Evolutionary conservation across 148 eudicot genomes (phyloP), one percentile per base, ranked within the genome.

Genomic region (Rhododendron simsii): DNA sequence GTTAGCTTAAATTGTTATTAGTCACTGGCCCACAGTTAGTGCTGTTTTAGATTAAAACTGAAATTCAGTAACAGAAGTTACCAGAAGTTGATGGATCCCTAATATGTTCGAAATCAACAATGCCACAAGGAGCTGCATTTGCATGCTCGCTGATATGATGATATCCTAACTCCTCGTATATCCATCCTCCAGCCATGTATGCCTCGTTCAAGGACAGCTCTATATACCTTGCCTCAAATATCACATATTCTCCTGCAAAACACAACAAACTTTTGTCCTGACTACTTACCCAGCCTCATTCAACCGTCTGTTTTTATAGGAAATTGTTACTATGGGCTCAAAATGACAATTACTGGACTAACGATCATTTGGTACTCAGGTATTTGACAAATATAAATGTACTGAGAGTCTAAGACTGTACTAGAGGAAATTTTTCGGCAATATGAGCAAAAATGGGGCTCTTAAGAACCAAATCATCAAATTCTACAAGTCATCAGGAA

Each of bases 131-230:
- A 33, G 35, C 35, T 33, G 35, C 35, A 33, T 33, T 33, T 33
- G 35, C 35, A 33, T 33, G 35, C 35, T 33, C 35, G 35, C 39
- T 92, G 55, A 93, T 89, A 78, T 94, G 92, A 81, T 94, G 92
- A 41, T 92, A 86, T 63, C 98, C 96, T 76, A 95, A 73, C 41
- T 85, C 50, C 81, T 93, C 69, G 85, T 93, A 95, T 3, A 91
- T 92, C 99, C 98, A 97, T 90, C 92, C 93, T 59, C 93, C 98
- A 84, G 91, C 88, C 77, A 86, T 89, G 92, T 90, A 97, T 65
- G 88, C 94, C 76, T 91, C 87, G 51, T 85, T 83, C 81, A 94
- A 90, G 90, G 95, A 95, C 82, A 97, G 95, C 89, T 97, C 99
- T 48, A 95, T 89, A 79, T 97, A 95, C 89, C 99, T 93, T 67